Conservation (phyloP, 2,329 filamentous ascomycete genomes). For the Claviceps quebecensis region DNA sequence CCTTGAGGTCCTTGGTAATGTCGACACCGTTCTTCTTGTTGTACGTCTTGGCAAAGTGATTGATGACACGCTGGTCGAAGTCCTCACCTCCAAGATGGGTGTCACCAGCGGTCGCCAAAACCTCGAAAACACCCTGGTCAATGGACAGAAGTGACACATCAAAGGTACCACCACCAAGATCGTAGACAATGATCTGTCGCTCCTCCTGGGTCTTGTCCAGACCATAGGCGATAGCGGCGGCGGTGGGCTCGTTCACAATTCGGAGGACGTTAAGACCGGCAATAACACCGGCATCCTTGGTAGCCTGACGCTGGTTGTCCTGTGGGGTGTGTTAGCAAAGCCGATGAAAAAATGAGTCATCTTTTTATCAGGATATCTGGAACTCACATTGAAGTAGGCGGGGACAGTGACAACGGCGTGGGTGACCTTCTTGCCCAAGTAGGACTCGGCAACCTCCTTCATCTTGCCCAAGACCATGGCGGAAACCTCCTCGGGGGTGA, state of each 20-base stretch:
- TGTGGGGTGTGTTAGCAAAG: conserved; percentile 6
- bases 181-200: conserved; percentile 83
- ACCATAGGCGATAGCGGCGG: conserved; percentile 88
- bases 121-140: conserved; percentile 86
- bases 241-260: conserved; percentile 93
- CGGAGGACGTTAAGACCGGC: conserved; percentile 89
- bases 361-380: not conserved
- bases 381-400: conserved; percentile 74
- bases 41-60: conserved; percentile 90
- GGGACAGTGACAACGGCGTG: conserved; percentile 89
- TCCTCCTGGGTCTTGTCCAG: conserved; percentile 75
- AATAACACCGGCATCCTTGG: conserved; percentile 87
- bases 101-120: conserved; percentile 88
- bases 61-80: conserved; percentile 96
- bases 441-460: conserved; percentile 70
- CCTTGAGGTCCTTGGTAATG: conserved; percentile 86
- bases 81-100: conserved; percentile 97
- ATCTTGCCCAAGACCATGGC: conserved; percentile 75
- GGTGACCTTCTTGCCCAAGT: conserved; percentile 69
- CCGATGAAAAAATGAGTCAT: not conserved
- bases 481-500: conserved; percentile 69
- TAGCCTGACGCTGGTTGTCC: conserved; percentile 91
- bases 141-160: conserved; percentile 90
- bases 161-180: conserved; percentile 88
- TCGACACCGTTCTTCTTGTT: conserved; percentile 97